These are phyloP conservation scores for Tranzscheliella williamsii DNA, from an alignment of 1,284 basidiomycete genomes.

Conservation along the genomic window DNA sequence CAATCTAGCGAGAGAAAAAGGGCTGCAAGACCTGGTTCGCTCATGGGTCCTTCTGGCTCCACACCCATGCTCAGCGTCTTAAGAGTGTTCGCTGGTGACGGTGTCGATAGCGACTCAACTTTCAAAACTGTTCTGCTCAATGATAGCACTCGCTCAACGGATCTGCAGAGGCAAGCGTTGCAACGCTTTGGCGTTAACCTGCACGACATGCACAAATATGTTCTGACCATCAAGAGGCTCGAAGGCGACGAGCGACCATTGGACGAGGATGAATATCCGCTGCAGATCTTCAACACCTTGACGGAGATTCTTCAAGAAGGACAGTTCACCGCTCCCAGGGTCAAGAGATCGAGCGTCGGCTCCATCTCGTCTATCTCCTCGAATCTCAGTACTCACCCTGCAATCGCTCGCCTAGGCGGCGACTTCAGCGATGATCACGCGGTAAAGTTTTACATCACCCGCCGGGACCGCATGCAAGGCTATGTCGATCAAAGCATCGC, in stretches of 20 bases:
- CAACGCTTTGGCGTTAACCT: conserved; percentile 75
- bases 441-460: conserved; percentile 91
- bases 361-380: conserved; percentile 89
- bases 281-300: conserved; percentile 81
- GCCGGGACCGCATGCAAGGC: conserved; percentile 31
- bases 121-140: conserved; percentile 97
- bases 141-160: conserved; percentile 76
- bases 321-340: conserved; percentile 68
- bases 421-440: conserved; percentile 95
- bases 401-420: conserved; percentile 85
- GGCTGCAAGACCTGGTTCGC: conserved; percentile 45
- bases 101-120: conserved; percentile 81
- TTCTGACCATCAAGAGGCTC: conserved; percentile 86
- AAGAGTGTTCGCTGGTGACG: conserved; percentile 86
- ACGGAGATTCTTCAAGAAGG: conserved; percentile 65
- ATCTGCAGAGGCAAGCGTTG: conserved; percentile 85
- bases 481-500: conserved; percentile 21
- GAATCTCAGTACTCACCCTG: conserved; percentile 87
- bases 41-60: conserved; percentile 62
- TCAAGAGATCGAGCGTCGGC: conserved; percentile 87
- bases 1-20: background rate
- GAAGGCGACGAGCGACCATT: conserved; percentile 78
- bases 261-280: conserved; percentile 73
- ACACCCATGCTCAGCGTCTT: conserved; percentile 89
- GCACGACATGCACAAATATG: conserved; percentile 71